Conservation (phyloP, 2,329 filamentous ascomycete genomes). For the Ophiostoma tasmaniense region DNA sequence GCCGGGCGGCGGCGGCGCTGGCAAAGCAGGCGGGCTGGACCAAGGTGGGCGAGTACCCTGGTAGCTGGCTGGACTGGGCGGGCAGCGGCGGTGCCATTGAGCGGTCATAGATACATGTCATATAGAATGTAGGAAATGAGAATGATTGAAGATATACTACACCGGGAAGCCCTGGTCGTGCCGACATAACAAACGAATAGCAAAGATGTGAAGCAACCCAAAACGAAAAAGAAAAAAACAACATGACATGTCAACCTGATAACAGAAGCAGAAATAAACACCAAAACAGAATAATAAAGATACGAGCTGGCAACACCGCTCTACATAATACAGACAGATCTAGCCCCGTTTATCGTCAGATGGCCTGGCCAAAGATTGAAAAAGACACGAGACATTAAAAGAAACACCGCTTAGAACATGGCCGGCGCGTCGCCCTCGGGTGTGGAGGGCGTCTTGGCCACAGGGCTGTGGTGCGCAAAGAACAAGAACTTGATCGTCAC, state of each 20-base stretch:
- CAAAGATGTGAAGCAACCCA: not conserved
- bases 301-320: not conserved
- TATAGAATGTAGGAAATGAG: not conserved
- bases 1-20: slow-evolving; percentile 65
- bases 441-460: not conserved
- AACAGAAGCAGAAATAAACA: not conserved
- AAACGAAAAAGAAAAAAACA: not conserved
- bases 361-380: too few relatives aligned
- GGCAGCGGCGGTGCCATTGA: slow-evolving; percentile 58
- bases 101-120: slow-evolving; percentile 16
- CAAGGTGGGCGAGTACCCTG: slow-evolving; percentile 62
- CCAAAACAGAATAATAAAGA: not conserved
- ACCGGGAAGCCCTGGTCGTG: not conserved
- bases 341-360: not conserved
- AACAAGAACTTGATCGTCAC: slow-evolving; percentile 95
- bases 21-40: slow-evolving; percentile 70
- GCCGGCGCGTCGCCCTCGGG: slow-evolving; percentile 8
- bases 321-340: not conserved
- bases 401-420: not conserved
- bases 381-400: not conserved
- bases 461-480: slow-evolving; percentile 69
- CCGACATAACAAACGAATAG: not conserved
- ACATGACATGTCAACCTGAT: not conserved
- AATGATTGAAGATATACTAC: not conserved
- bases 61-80: slow-evolving; percentile 78